Percentiles rank a stretch among this genome's conserved stretches.
phyloP scores from a whole-genome alignment of 768 basidiomycete genomes.

The Pisolithus tinctorius region DNA sequence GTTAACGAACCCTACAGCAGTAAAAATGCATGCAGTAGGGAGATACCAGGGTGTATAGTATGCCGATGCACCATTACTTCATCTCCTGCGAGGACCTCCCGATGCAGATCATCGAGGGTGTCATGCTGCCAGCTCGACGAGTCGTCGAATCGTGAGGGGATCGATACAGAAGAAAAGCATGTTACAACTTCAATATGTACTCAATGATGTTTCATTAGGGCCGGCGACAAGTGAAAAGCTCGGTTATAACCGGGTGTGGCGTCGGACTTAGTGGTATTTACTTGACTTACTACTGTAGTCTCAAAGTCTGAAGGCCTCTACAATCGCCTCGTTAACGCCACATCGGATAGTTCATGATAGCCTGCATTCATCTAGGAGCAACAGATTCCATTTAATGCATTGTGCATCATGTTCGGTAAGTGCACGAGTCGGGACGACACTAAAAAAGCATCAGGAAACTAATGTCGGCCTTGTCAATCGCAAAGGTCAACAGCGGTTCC shows the following conservation, averaged over 20 bases:
- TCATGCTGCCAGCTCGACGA: conserved; percentile 31
- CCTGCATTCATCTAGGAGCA: too few relatives aligned
- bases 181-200: not conserved
- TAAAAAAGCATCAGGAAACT: not conserved
- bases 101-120: conserved; percentile 36
- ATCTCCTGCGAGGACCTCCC: conserved; percentile 82
- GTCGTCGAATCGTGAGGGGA: conserved; percentile 42
- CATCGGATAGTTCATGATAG: too few relatives aligned
- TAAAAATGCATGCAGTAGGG: conserved; percentile 47
- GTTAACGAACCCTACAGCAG: conserved; percentile 74
- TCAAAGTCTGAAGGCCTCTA: too few relatives aligned
- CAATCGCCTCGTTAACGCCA: too few relatives aligned
- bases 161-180: not conserved
- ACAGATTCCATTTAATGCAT: too few relatives aligned
- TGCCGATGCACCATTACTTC: conserved; percentile 82
- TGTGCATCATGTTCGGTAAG: too few relatives aligned
- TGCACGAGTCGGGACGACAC: too few relatives aligned
- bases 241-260: too few relatives aligned
- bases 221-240: too few relatives aligned
- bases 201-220: too few relatives aligned
- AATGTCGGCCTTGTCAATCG: conserved; percentile 38
- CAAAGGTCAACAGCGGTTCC: conserved; percentile 66
- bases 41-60: conserved; percentile 88
- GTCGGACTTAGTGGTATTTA: too few relatives aligned
- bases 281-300: too few relatives aligned